Evolutionary conservation across 164 flowering plant species (phyloP), one percentile per base, ranked within the genome.

Genomic region (Santalum album): DNA sequence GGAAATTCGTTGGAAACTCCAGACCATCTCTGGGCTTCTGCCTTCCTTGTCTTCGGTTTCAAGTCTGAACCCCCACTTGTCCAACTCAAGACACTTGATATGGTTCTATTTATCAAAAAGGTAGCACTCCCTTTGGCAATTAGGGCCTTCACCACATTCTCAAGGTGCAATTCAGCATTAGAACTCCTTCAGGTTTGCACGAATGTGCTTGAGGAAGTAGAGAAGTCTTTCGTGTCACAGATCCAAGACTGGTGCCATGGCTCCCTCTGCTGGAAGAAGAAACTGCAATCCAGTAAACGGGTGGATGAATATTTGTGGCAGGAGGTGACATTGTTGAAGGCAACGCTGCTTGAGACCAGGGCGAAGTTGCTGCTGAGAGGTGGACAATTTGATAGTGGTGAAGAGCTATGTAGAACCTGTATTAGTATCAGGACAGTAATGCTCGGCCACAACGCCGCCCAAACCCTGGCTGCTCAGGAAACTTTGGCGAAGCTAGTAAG

Each of bases 231-330:
- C 20, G 91, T 82, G 40, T 78, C 87, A 6, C 95, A 86, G 61
- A 79, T 89, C 58, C 89, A 86, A 58, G 86, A 86, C 35, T 80
- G 82, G 89, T 74, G 81, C 58, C 87, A 80, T 51, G 78, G 84
- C 6, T 82, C 90, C 1, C 67, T 83, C n/a, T 89, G 96, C 60
- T 86, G 96, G 96, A 86, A 76, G 55, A 79, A 77, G 55, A 78
- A 58, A 57, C 22, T 69, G 34, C 72, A 72, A 17, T 64, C 75
- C 1, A 59, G 58, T 34, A 69, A 75, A 21, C 72, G 73, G 54
- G 88, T 89, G 58, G 96, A 89, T 58, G 96, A 89, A 56, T 79
- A 78, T 53, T 86, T 82, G 29, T 89, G 96, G 96, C 86, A 86
- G 56, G 91, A 89, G 25, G 94, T 90, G 39, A 86, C 95, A 29